phyloP scores from a whole-genome alignment of 371 early-diverging fungal genomes.

The Chytridiales sp. region DNA sequence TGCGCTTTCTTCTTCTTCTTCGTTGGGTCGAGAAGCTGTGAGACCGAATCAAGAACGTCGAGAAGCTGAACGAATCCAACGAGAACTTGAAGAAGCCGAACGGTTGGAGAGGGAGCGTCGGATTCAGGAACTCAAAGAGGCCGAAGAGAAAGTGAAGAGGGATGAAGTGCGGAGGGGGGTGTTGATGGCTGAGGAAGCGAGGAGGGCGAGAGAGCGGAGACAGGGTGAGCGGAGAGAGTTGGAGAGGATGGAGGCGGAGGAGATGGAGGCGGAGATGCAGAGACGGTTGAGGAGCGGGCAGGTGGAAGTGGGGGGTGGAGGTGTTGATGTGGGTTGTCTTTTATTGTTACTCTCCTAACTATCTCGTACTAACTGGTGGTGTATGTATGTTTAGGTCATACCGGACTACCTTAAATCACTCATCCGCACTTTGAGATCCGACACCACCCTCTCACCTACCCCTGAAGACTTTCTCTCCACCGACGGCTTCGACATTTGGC shows the following conservation, averaged over 20 bases:
- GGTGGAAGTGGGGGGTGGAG: not conserved
- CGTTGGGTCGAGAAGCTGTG: not conserved
- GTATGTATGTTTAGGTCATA: too few species aligned
- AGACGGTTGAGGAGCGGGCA: constrained; percentile 8
- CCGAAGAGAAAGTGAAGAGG: constrained; percentile 13
- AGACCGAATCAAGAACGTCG: not conserved
- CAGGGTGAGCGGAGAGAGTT: constrained; percentile 18
- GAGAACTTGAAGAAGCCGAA: not conserved
- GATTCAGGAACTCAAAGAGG: constrained; percentile 4
- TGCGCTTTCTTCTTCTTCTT: too few species aligned
- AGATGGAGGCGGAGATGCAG: constrained; percentile 17
- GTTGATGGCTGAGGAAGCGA: constrained; percentile 11
- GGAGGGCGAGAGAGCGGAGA: constrained; percentile 9
- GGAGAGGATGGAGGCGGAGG: constrained; percentile 14
- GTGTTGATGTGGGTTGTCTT: constrained; percentile 8
- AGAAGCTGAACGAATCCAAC: not conserved
- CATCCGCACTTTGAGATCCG: constrained; percentile 34
- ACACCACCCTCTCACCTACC: constrained; percentile 30
- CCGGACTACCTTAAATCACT: constrained; percentile 41
- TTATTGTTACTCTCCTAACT: constrained; percentile 1
- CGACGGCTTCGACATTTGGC: constrained; percentile 40
- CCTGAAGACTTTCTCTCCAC: constrained; percentile 41
- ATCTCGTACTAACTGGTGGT: constrained; percentile 13
- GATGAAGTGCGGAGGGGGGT: not conserved
- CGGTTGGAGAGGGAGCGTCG: not conserved